Evolutionary conservation across 2,329 filamentous ascomycete species (phyloP), one percentile per base, ranked within the genome.

Genomic region (Orbilia ellipsospora): DNA sequence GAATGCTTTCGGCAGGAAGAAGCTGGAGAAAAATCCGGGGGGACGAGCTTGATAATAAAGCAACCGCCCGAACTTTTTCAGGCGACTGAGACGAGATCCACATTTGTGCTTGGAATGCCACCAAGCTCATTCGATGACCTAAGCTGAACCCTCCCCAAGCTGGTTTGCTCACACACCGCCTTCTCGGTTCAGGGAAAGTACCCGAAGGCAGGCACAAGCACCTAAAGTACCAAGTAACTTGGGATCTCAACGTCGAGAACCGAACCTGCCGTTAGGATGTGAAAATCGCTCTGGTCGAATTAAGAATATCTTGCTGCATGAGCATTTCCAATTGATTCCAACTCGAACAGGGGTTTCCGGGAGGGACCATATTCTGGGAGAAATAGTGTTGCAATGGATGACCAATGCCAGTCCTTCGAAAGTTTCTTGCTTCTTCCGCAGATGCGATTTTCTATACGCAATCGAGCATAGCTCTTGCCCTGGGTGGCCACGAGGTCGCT

Each of bases 21-120:
- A 64, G 44, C 13, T n/a, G 16, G 44, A 18, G 44, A 63, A 64
- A 69, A 77, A 77, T 57, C 57, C 59, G 66, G 55, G 73, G 73
- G 67, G 73, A 72, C 66, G 31, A 63, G 66, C 55, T 70, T 63
- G 67, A 77, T 70, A 77, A 77, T 70, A 77, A 77, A 77, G 42
- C 60, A 72, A 40, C 65, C 61, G 62, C 52, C 56, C 65, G 56
- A 77, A 66, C 13, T 55, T 62, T 31, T 36, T 52, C 72, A 72
- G 50, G 66, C 57, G 56, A 77, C 61, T 70, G 51, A 65, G 62
- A 66, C 51, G 52, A 66, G 73, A 66, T 70, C 65, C 65, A 77
- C 67, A 52, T 52, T 62, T 28, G 18, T 51, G 44, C 67, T 77
- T 72, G 61, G 66, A 66, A 62, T 65, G 60, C 60, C 60, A 77